Evolutionary conservation across 345 rosid genomes (phyloP).

Genomic region (Carallia brachiata): DNA sequence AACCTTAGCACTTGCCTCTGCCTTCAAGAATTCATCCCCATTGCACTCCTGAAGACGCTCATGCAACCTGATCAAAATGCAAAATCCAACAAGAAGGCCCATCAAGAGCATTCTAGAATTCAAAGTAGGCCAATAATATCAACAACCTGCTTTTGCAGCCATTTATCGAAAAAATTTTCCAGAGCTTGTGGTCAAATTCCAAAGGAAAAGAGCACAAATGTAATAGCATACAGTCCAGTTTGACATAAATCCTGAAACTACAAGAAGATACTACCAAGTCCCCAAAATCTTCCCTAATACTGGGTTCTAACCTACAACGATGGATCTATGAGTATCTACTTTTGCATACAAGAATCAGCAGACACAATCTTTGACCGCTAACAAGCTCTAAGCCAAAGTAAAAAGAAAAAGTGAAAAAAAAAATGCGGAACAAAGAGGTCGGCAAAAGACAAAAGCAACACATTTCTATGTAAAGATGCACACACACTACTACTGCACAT

Average conservation of each 20-base stretch:
- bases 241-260: background rate
- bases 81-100: constrained; percentile 10
- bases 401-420: too few species aligned
- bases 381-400: too few species aligned
- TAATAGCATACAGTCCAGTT: background rate
- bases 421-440: too few species aligned
- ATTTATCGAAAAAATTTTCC: background rate
- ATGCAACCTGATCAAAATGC: constrained; percentile 61
- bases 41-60: constrained; percentile 95
- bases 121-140: background rate
- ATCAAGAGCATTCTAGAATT: constrained; percentile 6
- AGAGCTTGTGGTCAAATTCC: background rate
- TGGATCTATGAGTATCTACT: too few species aligned
- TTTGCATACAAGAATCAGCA: too few species aligned
- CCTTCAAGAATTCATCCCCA: constrained; percentile 86
- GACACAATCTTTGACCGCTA: too few species aligned
- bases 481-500: background rate
- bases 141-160: background rate
- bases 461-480: too few species aligned
- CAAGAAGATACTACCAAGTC: too few species aligned
- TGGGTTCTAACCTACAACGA: too few species aligned
- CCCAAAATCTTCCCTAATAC: too few species aligned
- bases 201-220: background rate
- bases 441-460: too few species aligned
- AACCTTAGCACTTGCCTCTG: constrained; percentile 90